These are phyloP conservation scores for Cercospora nicotianae DNA, from an alignment of 2,329 filamentous ascomycete species.

Conservation along the genomic window DNA sequence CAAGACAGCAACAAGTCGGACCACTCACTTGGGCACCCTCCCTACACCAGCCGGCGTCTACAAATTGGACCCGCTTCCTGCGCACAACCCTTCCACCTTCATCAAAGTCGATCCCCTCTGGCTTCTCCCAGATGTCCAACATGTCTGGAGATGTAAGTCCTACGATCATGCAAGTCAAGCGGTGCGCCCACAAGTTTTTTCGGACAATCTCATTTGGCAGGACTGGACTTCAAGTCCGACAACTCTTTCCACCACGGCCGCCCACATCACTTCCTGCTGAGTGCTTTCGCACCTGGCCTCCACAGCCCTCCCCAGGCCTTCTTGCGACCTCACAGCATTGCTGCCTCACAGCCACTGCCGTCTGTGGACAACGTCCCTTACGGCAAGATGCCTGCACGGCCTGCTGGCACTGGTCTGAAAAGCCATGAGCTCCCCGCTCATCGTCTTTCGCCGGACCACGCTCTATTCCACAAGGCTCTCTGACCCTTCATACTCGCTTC, in stretches of 20 bases:
- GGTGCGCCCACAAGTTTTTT: not conserved
- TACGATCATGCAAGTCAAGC: too few relatives aligned
- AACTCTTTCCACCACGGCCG: not conserved
- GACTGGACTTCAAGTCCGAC: not conserved
- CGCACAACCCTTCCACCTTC: not conserved
- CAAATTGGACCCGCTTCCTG: not conserved
- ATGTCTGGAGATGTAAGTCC: not conserved
- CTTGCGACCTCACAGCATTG: too few relatives aligned
- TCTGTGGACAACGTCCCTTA: too few relatives aligned
- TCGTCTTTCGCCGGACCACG: too few relatives aligned
- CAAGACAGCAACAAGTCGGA: not conserved
- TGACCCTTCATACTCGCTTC: too few relatives aligned
- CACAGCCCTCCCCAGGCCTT: not conserved
- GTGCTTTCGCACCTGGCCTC: not conserved
- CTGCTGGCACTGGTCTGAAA: too few relatives aligned
- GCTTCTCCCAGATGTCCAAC: not conserved
- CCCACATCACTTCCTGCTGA: not conserved
- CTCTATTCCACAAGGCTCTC: too few relatives aligned
- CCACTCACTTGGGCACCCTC: not conserved
- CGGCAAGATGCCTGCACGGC: too few relatives aligned
- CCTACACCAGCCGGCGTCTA: not conserved
- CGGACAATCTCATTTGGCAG: not conserved
- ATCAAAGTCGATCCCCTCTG: not conserved
- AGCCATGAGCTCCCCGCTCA: too few relatives aligned
- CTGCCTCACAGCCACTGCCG: too few relatives aligned